A percentile compares a stretch with the other conserved stretches of the same genome.
Evolutionary conservation across 208 protist genomes (phyloP).

Genomic region (Acanthamoeba triangularis): DNA sequence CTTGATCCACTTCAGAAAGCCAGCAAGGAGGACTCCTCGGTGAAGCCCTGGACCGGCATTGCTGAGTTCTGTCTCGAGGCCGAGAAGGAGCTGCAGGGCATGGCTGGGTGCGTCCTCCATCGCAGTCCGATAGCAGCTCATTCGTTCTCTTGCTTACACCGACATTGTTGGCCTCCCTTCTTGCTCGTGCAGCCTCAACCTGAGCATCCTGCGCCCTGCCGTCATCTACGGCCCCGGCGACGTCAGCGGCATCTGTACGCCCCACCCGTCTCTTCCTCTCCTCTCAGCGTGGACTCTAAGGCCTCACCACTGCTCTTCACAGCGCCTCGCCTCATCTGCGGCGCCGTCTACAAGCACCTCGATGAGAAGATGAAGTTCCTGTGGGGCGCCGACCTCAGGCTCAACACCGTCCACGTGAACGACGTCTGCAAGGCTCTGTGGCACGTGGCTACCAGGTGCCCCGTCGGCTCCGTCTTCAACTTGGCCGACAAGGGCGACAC

Average conservation of each 20-base stretch:
- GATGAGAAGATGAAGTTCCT: conserved; percentile 95
- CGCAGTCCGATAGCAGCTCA: neutral
- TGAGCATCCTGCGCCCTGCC: conserved; percentile 94
- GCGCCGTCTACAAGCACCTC: conserved; percentile 93
- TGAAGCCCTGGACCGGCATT: conserved; percentile 93
- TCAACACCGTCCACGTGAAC: conserved; percentile 96
- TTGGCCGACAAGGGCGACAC: conserved; percentile 95
- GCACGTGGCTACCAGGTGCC: conserved; percentile 86
- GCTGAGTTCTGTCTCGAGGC: conserved; percentile 92
- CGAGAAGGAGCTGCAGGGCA: conserved; percentile 90
- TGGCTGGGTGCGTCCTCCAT: conserved; percentile 78
- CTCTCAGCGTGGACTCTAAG: too few relatives aligned
- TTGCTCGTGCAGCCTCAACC: conserved; percentile 83
- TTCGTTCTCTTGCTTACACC: neutral
- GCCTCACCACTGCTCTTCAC: neutral
- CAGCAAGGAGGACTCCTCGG: conserved; percentile 87
- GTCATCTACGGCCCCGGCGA: conserved; percentile 95
- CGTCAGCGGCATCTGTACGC: conserved; percentile 90
- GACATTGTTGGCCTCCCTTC: neutral
- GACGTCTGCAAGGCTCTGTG: conserved; percentile 94
- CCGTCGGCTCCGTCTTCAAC: conserved; percentile 92
- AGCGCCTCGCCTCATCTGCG: conserved; percentile 94
- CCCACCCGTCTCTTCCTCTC: neutral
- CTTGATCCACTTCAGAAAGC: conserved; percentile 83
- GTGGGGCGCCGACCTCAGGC: conserved; percentile 87